Conservation (phyloP, 108 stramenopile species). For the Nitzschia sp. region DNA sequence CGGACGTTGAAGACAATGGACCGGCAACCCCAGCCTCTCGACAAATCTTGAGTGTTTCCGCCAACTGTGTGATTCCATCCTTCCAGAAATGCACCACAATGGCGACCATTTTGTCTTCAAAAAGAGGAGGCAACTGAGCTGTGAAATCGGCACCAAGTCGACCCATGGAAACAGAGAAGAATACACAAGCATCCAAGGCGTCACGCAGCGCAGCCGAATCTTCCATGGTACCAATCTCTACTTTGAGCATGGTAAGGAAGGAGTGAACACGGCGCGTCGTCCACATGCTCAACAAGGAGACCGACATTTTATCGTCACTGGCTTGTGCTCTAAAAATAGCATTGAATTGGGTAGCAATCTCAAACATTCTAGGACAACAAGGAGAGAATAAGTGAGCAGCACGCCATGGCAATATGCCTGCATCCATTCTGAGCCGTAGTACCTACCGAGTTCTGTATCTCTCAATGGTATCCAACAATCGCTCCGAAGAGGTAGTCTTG, state of each 20-base stretch:
- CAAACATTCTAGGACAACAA: conserved; percentile 68
- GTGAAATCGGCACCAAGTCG: conserved; percentile 85
- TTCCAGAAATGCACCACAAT: conserved; percentile 62
- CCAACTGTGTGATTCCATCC: conserved; percentile 62
- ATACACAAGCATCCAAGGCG: conserved; percentile 75
- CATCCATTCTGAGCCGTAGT: neutral
- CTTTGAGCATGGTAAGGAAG: conserved; percentile 56
- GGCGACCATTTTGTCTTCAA: conserved; percentile 58
- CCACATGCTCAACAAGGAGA: conserved; percentile 81
- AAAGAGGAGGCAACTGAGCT: conserved; percentile 60
- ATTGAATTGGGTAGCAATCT: conserved; percentile 84
- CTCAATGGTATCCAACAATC: conserved; percentile 83
- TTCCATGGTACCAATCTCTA: conserved; percentile 46
- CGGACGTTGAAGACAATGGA: conserved; percentile 47
- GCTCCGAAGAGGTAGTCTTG: conserved; percentile 49
- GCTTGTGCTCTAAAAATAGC: conserved; percentile 74
- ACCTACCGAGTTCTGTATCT: conserved; percentile 77
- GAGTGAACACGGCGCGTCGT: conserved; percentile 67
- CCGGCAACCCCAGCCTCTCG: conserved; percentile 75
- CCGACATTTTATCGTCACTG: conserved; percentile 36
- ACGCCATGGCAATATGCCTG: neutral
- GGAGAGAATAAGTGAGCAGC: conserved; percentile 1
- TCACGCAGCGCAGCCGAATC: conserved; percentile 77
- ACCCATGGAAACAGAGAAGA: conserved; percentile 83
- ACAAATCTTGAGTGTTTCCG: conserved; percentile 73